Percentiles rank a stretch among this genome's conserved stretches.
phyloP scores from a whole-genome alignment of 768 basidiomycete genomes.

The Artomyces pyxidatus region DNA sequence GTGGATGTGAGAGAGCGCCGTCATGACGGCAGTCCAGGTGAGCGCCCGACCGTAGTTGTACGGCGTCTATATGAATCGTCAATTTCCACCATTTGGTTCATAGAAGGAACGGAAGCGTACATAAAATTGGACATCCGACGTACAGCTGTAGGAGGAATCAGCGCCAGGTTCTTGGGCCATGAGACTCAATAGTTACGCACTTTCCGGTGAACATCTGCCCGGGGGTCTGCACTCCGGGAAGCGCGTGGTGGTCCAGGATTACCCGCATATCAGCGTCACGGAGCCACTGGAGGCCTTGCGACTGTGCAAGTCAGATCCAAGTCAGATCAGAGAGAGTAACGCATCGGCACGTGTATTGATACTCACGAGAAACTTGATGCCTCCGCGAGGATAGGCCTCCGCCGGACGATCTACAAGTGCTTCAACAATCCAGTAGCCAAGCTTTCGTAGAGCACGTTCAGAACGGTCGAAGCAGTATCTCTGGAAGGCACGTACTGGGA shows the following conservation, averaged over 20 bases:
- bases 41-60: conserved; percentile 72
- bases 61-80: conserved; percentile 36
- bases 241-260: conserved; percentile 64
- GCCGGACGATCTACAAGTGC: conserved; percentile 49
- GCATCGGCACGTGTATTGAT: background rate
- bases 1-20: conserved; percentile 60
- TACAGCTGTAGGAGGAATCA: conserved; percentile 40
- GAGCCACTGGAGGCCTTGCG: conserved; percentile 53
- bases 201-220: conserved; percentile 62
- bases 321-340: background rate
- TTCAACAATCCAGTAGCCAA: conserved; percentile 81
- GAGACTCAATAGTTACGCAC: conserved; percentile 26
- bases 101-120: conserved; percentile 28
- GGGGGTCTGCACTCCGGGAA: conserved; percentile 59
- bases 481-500: conserved; percentile 44
- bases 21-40: conserved; percentile 79
- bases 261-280: conserved; percentile 53
- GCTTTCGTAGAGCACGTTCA: conserved; percentile 27
- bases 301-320: conserved; percentile 28
- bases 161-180: background rate
- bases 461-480: too few species aligned
- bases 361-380: conserved; percentile 54
- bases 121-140: conserved; percentile 63
- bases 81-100: conserved; percentile 1
- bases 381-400: conserved; percentile 66